phyloP scores from a whole-genome alignment of 176 grass and related monocot species.

The Cenchrus americanus region DNA sequence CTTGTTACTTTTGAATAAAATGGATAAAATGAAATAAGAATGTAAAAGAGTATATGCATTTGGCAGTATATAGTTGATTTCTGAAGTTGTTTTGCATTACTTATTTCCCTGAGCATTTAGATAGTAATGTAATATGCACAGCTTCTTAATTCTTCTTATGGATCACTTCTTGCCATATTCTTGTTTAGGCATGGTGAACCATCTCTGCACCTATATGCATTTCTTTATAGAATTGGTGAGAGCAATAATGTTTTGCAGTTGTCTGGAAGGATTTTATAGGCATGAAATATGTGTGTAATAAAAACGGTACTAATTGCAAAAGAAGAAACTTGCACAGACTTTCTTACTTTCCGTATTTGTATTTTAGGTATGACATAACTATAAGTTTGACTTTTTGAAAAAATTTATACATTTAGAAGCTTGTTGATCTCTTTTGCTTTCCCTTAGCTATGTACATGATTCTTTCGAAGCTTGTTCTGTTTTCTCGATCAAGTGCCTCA shows the following conservation, averaged over 20 bases:
- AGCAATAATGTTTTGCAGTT: too few relatives aligned
- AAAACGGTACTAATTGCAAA: neutral
- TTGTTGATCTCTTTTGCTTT: slow-evolving; percentile 24
- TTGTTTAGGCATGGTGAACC: neutral
- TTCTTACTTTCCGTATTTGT: too few relatives aligned
- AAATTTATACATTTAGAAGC: neutral
- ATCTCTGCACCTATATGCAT: neutral
- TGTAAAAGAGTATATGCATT: neutral
- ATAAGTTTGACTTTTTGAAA: too few relatives aligned
- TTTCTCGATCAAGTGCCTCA: slow-evolving; percentile 38
- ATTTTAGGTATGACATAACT: neutral
- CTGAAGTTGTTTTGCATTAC: neutral
- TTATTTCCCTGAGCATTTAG: neutral
- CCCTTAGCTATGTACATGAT: neutral
- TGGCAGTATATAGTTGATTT: neutral
- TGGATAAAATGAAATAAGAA: neutral
- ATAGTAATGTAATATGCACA: neutral
- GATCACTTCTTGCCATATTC: neutral
- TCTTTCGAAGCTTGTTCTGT: neutral
- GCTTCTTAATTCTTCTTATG: neutral
- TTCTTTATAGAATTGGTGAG: neutral
- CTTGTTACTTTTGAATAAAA: slow-evolving; percentile 13
- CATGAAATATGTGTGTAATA: neutral
- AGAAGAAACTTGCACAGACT: neutral
- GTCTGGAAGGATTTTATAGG: neutral